Evolutionary conservation across 179 eudicot species (phyloP), one percentile per base, ranked within the genome.

Genomic region (Vitellaria paradoxa): DNA sequence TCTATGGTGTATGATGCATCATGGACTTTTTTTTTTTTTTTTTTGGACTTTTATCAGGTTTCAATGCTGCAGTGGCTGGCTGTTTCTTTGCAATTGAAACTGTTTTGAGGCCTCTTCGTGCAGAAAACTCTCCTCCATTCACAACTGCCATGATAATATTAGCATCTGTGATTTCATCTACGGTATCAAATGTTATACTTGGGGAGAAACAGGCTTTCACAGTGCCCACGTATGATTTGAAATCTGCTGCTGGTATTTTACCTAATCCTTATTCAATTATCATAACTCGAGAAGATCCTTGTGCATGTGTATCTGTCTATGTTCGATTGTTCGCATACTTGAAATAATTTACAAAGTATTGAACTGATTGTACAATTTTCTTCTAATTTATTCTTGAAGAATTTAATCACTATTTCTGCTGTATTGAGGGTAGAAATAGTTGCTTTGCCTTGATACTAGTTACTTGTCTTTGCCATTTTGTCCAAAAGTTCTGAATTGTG

Each of bases 51-150:
- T 4, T 20, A 53, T 45, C 91, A 95, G 99, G 99, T 81, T 95
- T 95, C 74, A 95, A 95, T 77, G 99, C 98, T 30, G 95, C 99
- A n/a, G 97, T 95, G 74, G 99, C 99, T 83, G 99, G 98, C 71
- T 95, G 97, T 81, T 95, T 95, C 88, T 95, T 95, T 85, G 99
- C 99, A 62, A 95, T 95, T 79, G 99, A 95, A 78, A 95, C 99
- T 9, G 99, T 95, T 68, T 80, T 95, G 81, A 89, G 97, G 84
- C 99, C 99, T 75, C 94, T 86, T 71, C 91, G 90, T 79, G 99
- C 99, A 49, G 99, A 95, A 84, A 95, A 95, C 78, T 95, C 98
- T 66, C 99, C 99, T 81, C 99, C 99, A 80, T 95, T 93, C 84
- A 95, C 99, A 53, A 95, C 99, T 50, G 99, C 99, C 50, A 93